Conservation (phyloP, 345 rosid species). For the Combretum micranthum region DNA sequence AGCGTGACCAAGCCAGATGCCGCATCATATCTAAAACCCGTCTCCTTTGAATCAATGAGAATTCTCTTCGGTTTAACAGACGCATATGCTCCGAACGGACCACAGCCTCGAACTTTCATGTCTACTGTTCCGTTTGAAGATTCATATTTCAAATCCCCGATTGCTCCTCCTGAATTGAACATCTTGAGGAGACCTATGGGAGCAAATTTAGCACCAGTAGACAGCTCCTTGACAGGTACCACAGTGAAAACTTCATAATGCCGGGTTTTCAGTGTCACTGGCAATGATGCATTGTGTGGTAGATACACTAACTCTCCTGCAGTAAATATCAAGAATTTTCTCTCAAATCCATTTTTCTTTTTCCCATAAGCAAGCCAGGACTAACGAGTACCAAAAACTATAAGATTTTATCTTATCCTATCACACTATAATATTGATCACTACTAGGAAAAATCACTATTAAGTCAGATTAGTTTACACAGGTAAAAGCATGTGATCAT, state of each 20-base stretch:
- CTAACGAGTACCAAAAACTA: no score
- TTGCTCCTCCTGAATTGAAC: conserved; percentile 63
- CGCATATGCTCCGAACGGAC: conserved; percentile 41
- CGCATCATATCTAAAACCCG: conserved; percentile 30
- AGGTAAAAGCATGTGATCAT: neutral
- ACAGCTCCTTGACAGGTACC: conserved; percentile 40
- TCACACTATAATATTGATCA: no score
- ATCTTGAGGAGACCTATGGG: conserved; percentile 46
- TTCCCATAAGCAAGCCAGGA: neutral
- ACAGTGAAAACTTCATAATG: conserved; percentile 57
- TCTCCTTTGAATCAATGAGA: conserved; percentile 25
- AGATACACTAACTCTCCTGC: conserved; percentile 56
- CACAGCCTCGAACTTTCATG: conserved; percentile 43
- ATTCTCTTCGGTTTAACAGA: conserved; percentile 35
- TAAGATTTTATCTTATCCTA: no score
- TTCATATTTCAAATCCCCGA: conserved; percentile 33
- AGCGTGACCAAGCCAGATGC: conserved; percentile 34
- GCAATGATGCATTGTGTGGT: conserved; percentile 44
- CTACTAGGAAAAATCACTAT: no score
- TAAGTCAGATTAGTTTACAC: no score
- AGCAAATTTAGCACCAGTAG: conserved; percentile 30
- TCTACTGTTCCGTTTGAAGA: conserved; percentile 8
- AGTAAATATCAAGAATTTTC: conserved; percentile 6
- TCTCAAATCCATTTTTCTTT: neutral
- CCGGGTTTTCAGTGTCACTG: conserved; percentile 47